These are phyloP conservation scores for Aspergillus spinulosporus DNA, from an alignment of 2,329 filamentous ascomycete species.

Conservation along the genomic window DNA sequence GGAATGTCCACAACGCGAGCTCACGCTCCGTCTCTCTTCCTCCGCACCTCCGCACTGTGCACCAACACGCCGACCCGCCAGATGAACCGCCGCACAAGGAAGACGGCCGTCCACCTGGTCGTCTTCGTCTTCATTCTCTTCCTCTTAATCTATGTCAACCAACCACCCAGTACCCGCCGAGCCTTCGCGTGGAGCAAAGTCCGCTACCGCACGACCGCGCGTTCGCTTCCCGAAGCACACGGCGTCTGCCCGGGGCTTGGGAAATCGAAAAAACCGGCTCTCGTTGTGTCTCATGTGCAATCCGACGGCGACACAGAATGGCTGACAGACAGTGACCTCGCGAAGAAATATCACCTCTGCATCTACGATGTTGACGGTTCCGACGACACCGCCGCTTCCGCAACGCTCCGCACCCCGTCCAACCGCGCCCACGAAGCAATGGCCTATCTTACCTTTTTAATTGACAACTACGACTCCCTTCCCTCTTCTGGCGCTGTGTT, in stretches of 20 bases:
- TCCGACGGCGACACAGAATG: slow-evolving; percentile 46
- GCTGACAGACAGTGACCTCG: slow-evolving; percentile 38
- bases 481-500: slow-evolving; percentile 44
- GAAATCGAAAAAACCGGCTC: slow-evolving; percentile 43
- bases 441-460: slow-evolving; percentile 50
- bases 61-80: too few species aligned
- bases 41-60: too few species aligned
- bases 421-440: slow-evolving; percentile 53
- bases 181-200: slow-evolving; percentile 48
- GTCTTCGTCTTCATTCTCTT: slow-evolving; percentile 38
- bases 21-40: too few species aligned
- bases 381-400: slow-evolving; percentile 34
- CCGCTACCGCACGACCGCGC: slow-evolving; percentile 43
- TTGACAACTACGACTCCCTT: slow-evolving; percentile 48
- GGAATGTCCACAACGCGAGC: too few species aligned
- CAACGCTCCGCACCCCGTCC: slow-evolving; percentile 44
- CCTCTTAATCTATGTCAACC: slow-evolving; percentile 43
- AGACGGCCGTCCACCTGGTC: slow-evolving; percentile 36
- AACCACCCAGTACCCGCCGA: slow-evolving; percentile 32
- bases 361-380: slow-evolving; percentile 46
- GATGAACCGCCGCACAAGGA: slow-evolving; percentile 22
- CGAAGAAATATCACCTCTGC: slow-evolving; percentile 47
- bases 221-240: slow-evolving; percentile 36
- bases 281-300: slow-evolving; percentile 47
- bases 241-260: slow-evolving; percentile 48